These are phyloP conservation scores for Suillus lakei DNA, from an alignment of 768 basidiomycete species.

Conservation along the genomic window DNA sequence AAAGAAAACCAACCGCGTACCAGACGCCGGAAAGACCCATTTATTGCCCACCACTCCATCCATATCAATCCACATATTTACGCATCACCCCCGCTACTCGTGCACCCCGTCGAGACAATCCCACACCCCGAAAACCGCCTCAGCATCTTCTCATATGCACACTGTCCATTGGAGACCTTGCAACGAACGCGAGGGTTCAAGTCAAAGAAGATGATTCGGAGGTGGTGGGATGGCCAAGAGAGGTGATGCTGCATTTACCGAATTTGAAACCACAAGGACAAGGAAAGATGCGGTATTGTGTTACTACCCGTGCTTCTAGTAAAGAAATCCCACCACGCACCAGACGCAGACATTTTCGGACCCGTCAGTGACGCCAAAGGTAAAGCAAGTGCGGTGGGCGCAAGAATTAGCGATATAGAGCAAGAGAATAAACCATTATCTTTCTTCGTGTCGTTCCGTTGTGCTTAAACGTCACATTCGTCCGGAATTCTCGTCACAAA, in stretches of 20 bases:
- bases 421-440: conserved; percentile 65
- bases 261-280: conserved; percentile 23
- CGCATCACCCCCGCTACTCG: conserved; percentile 53
- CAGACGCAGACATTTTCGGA: conserved; percentile 37
- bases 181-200: too few species aligned
- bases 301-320: conserved; percentile 47
- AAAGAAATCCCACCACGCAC: conserved; percentile 4
- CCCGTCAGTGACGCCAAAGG: conserved; percentile 44
- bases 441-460: not conserved
- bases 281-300: conserved; percentile 9
- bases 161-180: conserved; percentile 19
- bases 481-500: too few species aligned
- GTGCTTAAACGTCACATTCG: not conserved
- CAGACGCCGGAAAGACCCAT: conserved; percentile 45
- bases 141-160: conserved; percentile 22
- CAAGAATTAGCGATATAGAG: conserved; percentile 45
- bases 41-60: conserved; percentile 17
- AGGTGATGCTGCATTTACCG: conserved; percentile 30
- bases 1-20: too few species aligned
- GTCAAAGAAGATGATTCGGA: too few species aligned
- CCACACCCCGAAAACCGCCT: conserved; percentile 73
- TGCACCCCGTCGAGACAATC: conserved; percentile 76
- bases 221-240: too few species aligned
- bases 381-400: conserved; percentile 31
- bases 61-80: conserved; percentile 53